These are phyloP conservation scores for Pleurotus tuber-regium DNA, from an alignment of 768 basidiomycete genomes.

Conservation along the genomic window DNA sequence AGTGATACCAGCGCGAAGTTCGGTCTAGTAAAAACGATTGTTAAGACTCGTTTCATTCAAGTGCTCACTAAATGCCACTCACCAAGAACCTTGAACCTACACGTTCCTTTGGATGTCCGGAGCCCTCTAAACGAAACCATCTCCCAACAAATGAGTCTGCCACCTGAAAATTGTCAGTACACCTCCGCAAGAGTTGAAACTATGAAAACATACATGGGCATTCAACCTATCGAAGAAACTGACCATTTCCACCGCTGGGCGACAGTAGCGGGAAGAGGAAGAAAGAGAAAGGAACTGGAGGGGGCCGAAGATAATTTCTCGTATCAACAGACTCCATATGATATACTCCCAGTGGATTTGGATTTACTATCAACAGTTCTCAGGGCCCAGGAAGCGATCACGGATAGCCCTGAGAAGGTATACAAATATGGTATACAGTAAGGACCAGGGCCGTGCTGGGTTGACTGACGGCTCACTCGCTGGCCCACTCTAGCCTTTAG, in stretches of 20 bases:
- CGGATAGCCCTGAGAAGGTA: not conserved
- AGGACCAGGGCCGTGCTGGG: no score
- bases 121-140: constrained; percentile 75
- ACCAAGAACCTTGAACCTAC: constrained; percentile 62
- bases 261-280: constrained; percentile 3
- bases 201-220: constrained; percentile 26
- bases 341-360: no score
- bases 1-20: constrained; percentile 75
- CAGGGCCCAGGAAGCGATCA: not conserved
- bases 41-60: not conserved
- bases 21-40: constrained; percentile 45
- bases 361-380: constrained; percentile 9
- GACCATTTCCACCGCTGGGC: constrained; percentile 19
- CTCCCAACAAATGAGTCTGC: constrained; percentile 49
- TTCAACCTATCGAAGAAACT: constrained; percentile 22
- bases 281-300: not conserved
- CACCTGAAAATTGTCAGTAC: constrained; percentile 27
- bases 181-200: no score
- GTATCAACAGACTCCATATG: constrained; percentile 6
- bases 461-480: constrained; percentile 8
- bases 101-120: constrained; percentile 61
- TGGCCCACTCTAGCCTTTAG: no score
- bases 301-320: not conserved
- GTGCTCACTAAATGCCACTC: constrained; percentile 10
- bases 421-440: no score